Evolutionary conservation across 2,329 filamentous ascomycete species (phyloP).

Genomic region (Sporothrix variecibatus): DNA sequence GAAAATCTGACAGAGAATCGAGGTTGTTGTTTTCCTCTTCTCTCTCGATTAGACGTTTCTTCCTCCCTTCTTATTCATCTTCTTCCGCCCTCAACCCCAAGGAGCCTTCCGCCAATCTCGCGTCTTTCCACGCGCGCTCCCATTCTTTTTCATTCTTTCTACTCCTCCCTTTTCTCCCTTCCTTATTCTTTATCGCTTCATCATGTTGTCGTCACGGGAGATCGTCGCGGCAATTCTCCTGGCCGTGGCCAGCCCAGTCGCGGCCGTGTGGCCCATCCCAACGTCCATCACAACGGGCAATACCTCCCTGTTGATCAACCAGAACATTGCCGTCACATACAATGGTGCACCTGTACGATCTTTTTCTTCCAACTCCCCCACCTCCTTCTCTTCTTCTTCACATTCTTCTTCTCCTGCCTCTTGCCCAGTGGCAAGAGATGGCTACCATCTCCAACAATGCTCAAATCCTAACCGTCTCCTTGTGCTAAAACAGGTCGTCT

Average conservation of each 20-base stretch:
- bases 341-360: conserved; percentile 60
- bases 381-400: conserved; percentile 30
- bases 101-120: not conserved
- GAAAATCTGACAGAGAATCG: not conserved
- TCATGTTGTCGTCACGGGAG: conserved; percentile 34
- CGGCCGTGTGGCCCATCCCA: conserved; percentile 62
- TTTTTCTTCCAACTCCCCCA: conserved; percentile 36
- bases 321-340: conserved; percentile 57
- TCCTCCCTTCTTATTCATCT: not conserved
- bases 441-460: not conserved
- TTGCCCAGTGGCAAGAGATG: conserved; percentile 25
- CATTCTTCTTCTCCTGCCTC: not conserved
- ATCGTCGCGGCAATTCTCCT: conserved; percentile 44
- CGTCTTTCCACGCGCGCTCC: not conserved
- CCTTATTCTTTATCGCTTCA: not conserved
- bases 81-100: not conserved
- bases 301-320: conserved; percentile 55
- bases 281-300: conserved; percentile 53
- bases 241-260: conserved; percentile 44
- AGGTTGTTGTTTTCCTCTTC: not conserved
- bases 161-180: not conserved
- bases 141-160: not conserved
- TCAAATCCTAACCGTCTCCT: conserved; percentile 23
- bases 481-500: conserved; percentile 47
- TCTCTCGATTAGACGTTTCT: not conserved